Evolutionary conservation across 2,329 filamentous ascomycete species (phyloP).

Genomic region (Chaetomium strumarium): DNA sequence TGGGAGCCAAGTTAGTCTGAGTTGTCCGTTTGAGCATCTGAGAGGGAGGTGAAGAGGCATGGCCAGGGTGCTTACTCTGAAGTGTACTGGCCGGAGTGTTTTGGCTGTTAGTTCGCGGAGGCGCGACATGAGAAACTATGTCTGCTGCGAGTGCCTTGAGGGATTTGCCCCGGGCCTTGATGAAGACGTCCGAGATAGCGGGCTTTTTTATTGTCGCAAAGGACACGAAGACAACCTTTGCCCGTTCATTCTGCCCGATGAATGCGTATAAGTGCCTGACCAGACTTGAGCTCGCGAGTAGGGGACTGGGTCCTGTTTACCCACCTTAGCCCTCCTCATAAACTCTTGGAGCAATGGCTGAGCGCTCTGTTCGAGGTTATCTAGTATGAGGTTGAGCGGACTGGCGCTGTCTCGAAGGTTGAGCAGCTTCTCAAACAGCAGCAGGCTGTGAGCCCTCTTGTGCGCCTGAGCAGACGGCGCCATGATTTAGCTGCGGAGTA

Average conservation of each 20-base stretch:
- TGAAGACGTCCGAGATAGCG: constrained; percentile 58
- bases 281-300: neutral
- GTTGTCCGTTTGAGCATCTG: constrained; percentile 30
- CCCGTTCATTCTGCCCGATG: constrained; percentile 50
- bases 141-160: constrained; percentile 53
- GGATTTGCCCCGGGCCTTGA: constrained; percentile 57
- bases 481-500: constrained; percentile 35
- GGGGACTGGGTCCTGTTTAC: neutral
- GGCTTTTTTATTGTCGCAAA: constrained; percentile 67
- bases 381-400: constrained; percentile 79
- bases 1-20: constrained; percentile 43
- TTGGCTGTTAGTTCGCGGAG: constrained; percentile 25
- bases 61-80: constrained; percentile 2
- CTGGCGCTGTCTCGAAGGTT: constrained; percentile 73
- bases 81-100: constrained; percentile 16
- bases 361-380: constrained; percentile 77
- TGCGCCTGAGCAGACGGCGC: constrained; percentile 48
- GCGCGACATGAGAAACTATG: constrained; percentile 46
- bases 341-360: constrained; percentile 67
- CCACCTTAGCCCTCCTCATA: constrained; percentile 65
- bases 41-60: constrained; percentile 1
- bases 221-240: constrained; percentile 68
- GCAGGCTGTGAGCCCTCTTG: constrained; percentile 74
- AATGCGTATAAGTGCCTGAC: neutral
- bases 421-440: constrained; percentile 76